A percentile compares a stretch with the other conserved stretches of the same genome.
These are phyloP conservation scores for Bipolaris oryzae DNA, from an alignment of 2,329 filamentous ascomycete species.

Conservation along the genomic window DNA sequence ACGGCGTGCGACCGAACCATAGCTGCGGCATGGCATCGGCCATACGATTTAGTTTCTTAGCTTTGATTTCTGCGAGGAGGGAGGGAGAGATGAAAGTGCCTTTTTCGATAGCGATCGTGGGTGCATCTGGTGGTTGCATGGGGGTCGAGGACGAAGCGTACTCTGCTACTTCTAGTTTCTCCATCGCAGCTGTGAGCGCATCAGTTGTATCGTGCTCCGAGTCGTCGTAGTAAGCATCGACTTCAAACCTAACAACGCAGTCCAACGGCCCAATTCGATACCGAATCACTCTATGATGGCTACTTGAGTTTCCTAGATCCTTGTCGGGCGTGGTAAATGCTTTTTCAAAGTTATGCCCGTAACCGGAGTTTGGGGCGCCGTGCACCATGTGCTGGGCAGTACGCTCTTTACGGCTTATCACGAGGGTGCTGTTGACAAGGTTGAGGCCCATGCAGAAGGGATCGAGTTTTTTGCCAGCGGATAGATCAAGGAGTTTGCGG, in stretches of 20 bases:
- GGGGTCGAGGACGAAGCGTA: not conserved
- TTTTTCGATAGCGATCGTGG: conserved; percentile 3
- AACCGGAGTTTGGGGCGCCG: conserved; percentile 26
- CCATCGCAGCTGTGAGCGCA: conserved; percentile 6
- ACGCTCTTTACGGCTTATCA: conserved; percentile 40
- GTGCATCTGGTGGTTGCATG: not conserved
- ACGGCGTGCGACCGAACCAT: conserved; percentile 31
- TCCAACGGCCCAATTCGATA: conserved; percentile 25
- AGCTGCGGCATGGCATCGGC: conserved; percentile 23
- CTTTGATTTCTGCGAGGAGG: conserved; percentile 28
- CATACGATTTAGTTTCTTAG: conserved; percentile 4
- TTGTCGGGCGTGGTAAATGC: conserved; percentile 28
- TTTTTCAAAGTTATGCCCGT: conserved; percentile 42
- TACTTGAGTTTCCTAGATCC: conserved; percentile 22
- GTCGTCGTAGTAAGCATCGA: conserved; percentile 27
- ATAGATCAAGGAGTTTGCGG: conserved; percentile 26
- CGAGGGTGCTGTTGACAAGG: conserved; percentile 41
- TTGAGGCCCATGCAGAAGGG: conserved; percentile 43
- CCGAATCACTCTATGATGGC: conserved; percentile 27
- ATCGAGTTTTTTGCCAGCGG: conserved; percentile 25
- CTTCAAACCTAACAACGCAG: conserved; percentile 27
- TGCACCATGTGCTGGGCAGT: conserved; percentile 21
- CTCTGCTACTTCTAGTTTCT: conserved; percentile 3
- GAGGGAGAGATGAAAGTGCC: conserved; percentile 9
- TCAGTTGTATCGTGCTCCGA: not conserved